Evolutionary conservation across 352 stramenopile species (phyloP).

Genomic region (Peronospora belbahrii): DNA sequence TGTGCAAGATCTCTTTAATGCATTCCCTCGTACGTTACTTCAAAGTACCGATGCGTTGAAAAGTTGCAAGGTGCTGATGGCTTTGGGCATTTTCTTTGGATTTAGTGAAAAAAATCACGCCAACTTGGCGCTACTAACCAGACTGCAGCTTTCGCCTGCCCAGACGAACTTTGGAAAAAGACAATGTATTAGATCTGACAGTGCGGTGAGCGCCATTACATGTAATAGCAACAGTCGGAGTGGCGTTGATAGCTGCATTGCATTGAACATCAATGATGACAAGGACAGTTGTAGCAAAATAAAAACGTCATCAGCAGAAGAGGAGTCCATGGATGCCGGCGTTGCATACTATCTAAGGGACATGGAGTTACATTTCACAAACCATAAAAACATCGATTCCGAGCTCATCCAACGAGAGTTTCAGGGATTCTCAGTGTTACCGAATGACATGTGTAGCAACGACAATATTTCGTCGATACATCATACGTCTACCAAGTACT

Average conservation of each 20-base stretch:
- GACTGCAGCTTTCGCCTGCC: conserved; percentile 5
- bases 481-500: conserved; percentile 1
- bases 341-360: conserved; percentile 17
- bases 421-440: neutral
- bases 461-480: neutral
- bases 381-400: neutral
- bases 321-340: conserved; percentile 1
- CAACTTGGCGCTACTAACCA: conserved; percentile 4
- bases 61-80: conserved; percentile 36
- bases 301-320: neutral
- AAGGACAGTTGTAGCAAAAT: neutral
- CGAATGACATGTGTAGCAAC: neutral
- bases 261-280: neutral
- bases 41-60: conserved; percentile 30
- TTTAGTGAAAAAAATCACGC: conserved; percentile 26
- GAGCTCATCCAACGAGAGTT: conserved; percentile 8
- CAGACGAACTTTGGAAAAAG: neutral
- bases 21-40: conserved; percentile 42
- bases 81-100: conserved; percentile 39
- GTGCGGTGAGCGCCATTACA: conserved; percentile 7
- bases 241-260: conserved; percentile 3
- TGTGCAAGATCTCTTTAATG: conserved; percentile 41
- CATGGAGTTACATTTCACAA: conserved; percentile 2
- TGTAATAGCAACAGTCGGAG: conserved; percentile 17
- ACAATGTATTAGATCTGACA: conserved; percentile 14